phyloP scores from a whole-genome alignment of 192 early-diverging fungal genomes.

The Coemansia furcata region DNA sequence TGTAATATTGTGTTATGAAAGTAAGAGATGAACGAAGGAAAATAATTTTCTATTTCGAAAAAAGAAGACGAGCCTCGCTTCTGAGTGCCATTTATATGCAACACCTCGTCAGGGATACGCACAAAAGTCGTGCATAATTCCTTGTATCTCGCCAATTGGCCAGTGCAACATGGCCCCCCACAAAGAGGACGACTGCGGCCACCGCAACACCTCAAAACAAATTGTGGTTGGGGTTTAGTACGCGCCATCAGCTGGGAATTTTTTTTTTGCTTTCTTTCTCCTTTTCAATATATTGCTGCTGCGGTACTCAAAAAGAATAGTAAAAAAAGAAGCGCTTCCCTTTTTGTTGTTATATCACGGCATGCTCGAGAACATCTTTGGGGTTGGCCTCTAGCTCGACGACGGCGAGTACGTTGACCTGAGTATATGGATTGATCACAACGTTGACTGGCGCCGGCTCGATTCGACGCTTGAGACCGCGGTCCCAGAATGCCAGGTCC shows the following conservation, averaged over 20 bases:
- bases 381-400: conserved; percentile 19
- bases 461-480: conserved; percentile 5
- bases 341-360: neutral
- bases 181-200: neutral
- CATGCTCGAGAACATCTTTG: conserved; percentile 17
- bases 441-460: conserved; percentile 16
- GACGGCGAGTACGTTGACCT: conserved; percentile 6
- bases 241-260: neutral
- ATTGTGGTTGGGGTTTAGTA: neutral
- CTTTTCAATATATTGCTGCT: neutral
- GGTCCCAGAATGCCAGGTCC: conserved; percentile 27
- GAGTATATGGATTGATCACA: conserved; percentile 23
- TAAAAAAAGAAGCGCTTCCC: neutral
- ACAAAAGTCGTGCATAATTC: neutral
- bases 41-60: neutral
- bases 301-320: neutral
- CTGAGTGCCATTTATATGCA: neutral
- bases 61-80: neutral
- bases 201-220: neutral
- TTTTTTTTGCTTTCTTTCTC: neutral
- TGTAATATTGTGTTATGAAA: neutral
- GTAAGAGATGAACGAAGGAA: neutral
- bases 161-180: neutral
- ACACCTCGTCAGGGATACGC: neutral
- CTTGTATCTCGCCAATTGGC: neutral